Conservation (phyloP, 352 stramenopile species). For the Globisporangium spiculum region DNA sequence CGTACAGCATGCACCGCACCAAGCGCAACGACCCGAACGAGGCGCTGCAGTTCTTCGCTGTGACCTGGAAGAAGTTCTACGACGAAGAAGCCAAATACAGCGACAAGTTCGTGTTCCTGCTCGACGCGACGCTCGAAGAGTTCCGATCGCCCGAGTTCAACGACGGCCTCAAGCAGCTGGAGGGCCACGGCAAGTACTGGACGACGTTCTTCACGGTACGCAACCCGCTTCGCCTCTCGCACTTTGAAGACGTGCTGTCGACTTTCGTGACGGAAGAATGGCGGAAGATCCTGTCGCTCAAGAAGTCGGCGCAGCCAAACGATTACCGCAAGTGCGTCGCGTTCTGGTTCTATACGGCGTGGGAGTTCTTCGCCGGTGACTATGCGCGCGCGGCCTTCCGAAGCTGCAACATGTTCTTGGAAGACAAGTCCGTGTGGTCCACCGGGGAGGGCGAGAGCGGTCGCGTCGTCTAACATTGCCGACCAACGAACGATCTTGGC, state of each 20-base stretch:
- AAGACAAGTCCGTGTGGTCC: conserved; percentile 62
- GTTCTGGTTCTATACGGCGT: conserved; percentile 86
- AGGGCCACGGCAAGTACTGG: conserved; percentile 85
- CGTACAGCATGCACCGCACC: conserved; percentile 71
- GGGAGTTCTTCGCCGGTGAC: conserved; percentile 80
- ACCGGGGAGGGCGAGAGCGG: conserved; percentile 16
- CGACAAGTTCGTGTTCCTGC: conserved; percentile 80
- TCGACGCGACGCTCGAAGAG: conserved; percentile 64
- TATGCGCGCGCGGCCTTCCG: conserved; percentile 69
- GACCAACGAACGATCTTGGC: neutral
- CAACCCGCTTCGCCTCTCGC: conserved; percentile 68
- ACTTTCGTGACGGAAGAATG: conserved; percentile 78
- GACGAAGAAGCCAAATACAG: conserved; percentile 86
- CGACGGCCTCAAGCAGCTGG: conserved; percentile 67
- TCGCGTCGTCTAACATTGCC: conserved; percentile 23
- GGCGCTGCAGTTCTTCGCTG: conserved; percentile 81
- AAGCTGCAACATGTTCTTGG: conserved; percentile 85
- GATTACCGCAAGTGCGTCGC: conserved; percentile 86
- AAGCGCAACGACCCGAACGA: conserved; percentile 71
- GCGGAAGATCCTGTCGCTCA: conserved; percentile 69
- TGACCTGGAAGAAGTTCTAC: conserved; percentile 89
- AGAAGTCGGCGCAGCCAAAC: conserved; percentile 83
- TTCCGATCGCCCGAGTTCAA: conserved; percentile 67
- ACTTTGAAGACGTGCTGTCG: conserved; percentile 68
- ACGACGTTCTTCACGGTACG: conserved; percentile 71